Base-by-base conservation (phyloP, 306 rosid genomes). In the Vigna reflexopilosa region DNA sequence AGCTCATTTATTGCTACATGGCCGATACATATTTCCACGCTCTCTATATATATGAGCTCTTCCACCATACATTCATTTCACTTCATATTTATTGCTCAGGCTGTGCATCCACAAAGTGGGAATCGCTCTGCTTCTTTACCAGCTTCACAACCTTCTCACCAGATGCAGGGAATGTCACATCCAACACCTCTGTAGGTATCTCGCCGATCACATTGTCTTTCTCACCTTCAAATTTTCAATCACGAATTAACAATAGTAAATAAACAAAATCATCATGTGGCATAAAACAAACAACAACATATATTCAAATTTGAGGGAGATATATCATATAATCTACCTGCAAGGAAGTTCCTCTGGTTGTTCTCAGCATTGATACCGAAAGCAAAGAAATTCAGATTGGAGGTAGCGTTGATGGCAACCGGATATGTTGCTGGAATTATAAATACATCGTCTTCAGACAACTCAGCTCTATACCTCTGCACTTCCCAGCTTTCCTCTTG, bases 311-410 rank as follows among this genome's bases (percentile, higher is more conserved):
- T 24, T 28, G 32, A 28, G 32, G 32, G 36, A 4, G 1, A 32
- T 32, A 32, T 32, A 32, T 32, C 5, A 32, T 32, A 32, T 4
- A 7, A 28, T 28, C 3, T 79, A 84, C 91, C 92, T 80, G 75
- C 80, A 3, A 88, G 88, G 84, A 88, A 88, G 81, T 77, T 77
- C 50, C 88, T 86, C 13, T 42, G 13, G 65, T 86, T 86, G 59
- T 88, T 26, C 36, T 75, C 73, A 9, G 79, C 92, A 36, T 20
- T 20, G 20, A 20, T 54, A 64, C 78, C 79, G 10, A 86, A 73
- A 0, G 47, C 87, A 7, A 80, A 22, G 1, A 88, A 62, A 10
- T 34, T 34, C 12, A 84, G 52, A 14, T 80, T 16, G 1, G 81
- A 47, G 15, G 78, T 49, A 32, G 92, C 87, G 7, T 63, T 63